These are phyloP conservation scores for Pichia thaimueangensis DNA, from an alignment of 805 yeast genomes.

Conservation along the genomic window DNA sequence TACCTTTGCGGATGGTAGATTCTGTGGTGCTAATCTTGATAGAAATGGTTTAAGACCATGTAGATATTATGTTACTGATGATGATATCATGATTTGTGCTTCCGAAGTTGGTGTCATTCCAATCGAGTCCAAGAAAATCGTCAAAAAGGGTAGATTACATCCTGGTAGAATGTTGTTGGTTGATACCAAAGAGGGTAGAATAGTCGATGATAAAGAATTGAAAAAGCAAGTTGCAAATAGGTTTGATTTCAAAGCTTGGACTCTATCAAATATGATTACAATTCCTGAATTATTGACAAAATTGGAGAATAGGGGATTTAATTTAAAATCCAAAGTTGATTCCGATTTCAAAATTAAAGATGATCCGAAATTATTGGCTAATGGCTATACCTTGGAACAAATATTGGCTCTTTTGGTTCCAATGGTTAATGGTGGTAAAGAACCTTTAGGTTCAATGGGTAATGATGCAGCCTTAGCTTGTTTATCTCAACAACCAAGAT, in stretches of 20 bases:
- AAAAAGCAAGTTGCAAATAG: slow-evolving; percentile 73
- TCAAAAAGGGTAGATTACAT: slow-evolving; percentile 87
- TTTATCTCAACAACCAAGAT: slow-evolving; percentile 83
- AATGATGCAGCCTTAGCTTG: slow-evolving; percentile 95
- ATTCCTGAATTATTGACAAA: slow-evolving; percentile 68
- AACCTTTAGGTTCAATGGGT: slow-evolving; percentile 98
- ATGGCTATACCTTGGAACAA: slow-evolving; percentile 95
- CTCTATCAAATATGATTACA: slow-evolving; percentile 76
- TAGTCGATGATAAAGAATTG: slow-evolving; percentile 89
- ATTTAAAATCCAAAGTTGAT: slow-evolving; percentile 23
- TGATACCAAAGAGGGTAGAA: slow-evolving; percentile 86
- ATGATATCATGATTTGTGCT: slow-evolving; percentile 94
- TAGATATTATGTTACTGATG: slow-evolving; percentile 91
- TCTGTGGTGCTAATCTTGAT: slow-evolving; percentile 97
- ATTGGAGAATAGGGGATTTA: slow-evolving; percentile 38
- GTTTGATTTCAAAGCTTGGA: slow-evolving; percentile 92
- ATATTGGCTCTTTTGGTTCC: slow-evolving; percentile 77
- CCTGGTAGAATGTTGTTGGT: slow-evolving; percentile 96
- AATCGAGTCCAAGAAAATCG: slow-evolving; percentile 71
- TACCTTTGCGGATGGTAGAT: slow-evolving; percentile 94
- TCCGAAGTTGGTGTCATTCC: slow-evolving; percentile 97
- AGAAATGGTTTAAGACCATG: slow-evolving; percentile 98
- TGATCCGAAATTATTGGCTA: slow-evolving; percentile 79
- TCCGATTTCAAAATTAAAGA: slow-evolving; percentile 50
- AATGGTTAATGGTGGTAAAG: slow-evolving; percentile 89